Evolutionary conservation across 1,139 yeast genomes (phyloP).

Genomic region (Saccharomyces hybrid): DNA sequence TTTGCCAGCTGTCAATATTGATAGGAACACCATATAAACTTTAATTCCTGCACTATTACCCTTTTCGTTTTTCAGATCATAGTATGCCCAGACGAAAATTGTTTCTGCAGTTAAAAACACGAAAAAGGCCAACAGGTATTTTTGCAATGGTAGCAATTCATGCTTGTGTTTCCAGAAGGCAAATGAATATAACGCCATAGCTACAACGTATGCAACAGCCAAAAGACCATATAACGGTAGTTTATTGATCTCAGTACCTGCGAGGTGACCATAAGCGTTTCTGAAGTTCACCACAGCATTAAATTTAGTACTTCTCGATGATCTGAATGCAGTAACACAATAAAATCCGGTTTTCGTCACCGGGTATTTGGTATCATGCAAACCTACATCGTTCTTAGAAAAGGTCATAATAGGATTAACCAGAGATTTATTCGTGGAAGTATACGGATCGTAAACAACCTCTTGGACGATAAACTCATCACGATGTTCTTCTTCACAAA

Average conservation of each 20-base stretch:
- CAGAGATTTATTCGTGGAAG: conserved; percentile 38
- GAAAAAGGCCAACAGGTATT: conserved; percentile 79
- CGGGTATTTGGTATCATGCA: conserved; percentile 53
- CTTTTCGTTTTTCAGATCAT: conserved; percentile 67
- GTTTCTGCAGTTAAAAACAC: conserved; percentile 79
- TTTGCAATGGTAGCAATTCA: conserved; percentile 84
- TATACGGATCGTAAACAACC: conserved; percentile 28
- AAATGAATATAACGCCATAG: conserved; percentile 74
- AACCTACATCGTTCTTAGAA: conserved; percentile 48
- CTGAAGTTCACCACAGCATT: conserved; percentile 67
- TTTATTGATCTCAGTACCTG: conserved; percentile 88
- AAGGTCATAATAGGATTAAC: conserved; percentile 46
- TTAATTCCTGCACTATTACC: conserved; percentile 56
- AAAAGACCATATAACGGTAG: conserved; percentile 82
- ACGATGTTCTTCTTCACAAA: conserved; percentile 48
- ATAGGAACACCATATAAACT: conserved; percentile 67
- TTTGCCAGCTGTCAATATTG: conserved; percentile 72
- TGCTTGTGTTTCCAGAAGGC: conserved; percentile 80
- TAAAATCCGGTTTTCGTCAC: conserved; percentile 79
- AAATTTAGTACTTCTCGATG: conserved; percentile 38
- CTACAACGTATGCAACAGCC: conserved; percentile 75
- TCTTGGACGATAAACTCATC: conserved; percentile 54
- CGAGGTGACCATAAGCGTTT: conserved; percentile 81
- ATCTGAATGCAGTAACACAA: conserved; percentile 59
- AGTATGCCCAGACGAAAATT: conserved; percentile 84